These are phyloP conservation scores for Tylopilus sp. DNA, from an alignment of 1,284 basidiomycete species.

Conservation along the genomic window DNA sequence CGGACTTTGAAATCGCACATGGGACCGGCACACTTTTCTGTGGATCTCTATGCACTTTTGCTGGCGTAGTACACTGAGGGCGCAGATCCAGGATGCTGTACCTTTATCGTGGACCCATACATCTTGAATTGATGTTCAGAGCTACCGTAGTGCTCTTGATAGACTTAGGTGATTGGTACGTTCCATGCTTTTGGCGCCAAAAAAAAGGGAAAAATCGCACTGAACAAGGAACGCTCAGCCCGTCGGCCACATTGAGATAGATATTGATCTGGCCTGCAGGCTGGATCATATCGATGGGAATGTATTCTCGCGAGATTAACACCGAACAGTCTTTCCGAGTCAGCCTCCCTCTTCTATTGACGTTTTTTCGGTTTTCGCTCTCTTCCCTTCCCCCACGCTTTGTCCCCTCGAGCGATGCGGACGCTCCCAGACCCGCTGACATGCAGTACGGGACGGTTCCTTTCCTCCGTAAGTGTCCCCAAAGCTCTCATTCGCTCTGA, in stretches of 20 bases:
- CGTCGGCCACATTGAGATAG: not conserved
- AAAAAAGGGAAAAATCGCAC: too few species aligned
- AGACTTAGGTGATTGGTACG: slow-evolving; percentile 12
- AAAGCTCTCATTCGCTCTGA: slow-evolving; percentile 54
- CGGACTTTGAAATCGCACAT: too few species aligned
- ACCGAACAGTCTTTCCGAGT: slow-evolving; percentile 15
- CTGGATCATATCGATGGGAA: slow-evolving; percentile 5
- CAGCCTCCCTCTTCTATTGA: slow-evolving; percentile 28
- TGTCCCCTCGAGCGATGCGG: slow-evolving; percentile 29
- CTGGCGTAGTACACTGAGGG: too few species aligned
- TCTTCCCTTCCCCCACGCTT: slow-evolving; percentile 7
- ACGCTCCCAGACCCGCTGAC: slow-evolving; percentile 37
- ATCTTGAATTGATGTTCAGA: slow-evolving; percentile 3
- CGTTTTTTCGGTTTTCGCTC: not conserved
- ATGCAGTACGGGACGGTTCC: slow-evolving; percentile 26
- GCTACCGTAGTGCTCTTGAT: not conserved
- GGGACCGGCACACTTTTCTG: not conserved
- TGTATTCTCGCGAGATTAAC: slow-evolving; percentile 24
- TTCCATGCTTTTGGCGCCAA: too few species aligned
- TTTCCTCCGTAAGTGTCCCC: slow-evolving; percentile 19
- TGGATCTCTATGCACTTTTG: slow-evolving; percentile 14
- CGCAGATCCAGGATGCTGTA: too few species aligned
- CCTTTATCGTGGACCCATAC: slow-evolving; percentile 24
- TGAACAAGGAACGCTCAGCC: not conserved
- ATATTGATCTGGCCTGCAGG: slow-evolving; percentile 29